These are phyloP conservation scores for Xylogone sp. DNA, from an alignment of 2,329 filamentous ascomycete species.

Conservation along the genomic window DNA sequence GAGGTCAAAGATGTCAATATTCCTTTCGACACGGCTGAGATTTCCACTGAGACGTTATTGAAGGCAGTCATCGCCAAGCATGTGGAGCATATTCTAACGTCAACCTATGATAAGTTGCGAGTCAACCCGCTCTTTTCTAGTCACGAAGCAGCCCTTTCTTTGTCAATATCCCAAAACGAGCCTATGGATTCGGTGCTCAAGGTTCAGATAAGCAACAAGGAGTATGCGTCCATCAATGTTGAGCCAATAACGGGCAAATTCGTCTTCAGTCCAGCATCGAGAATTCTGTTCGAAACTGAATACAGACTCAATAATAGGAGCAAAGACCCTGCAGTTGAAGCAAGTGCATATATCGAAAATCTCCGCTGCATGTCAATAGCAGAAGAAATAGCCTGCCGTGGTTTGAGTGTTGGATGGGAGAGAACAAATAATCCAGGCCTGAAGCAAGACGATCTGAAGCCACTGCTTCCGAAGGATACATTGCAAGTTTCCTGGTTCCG, in stretches of 20 bases:
- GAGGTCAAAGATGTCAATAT: conserved; percentile 69
- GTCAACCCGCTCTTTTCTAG: conserved; percentile 58
- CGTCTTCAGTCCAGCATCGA: conserved; percentile 62
- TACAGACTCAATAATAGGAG: conserved; percentile 56
- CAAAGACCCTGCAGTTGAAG: conserved; percentile 54
- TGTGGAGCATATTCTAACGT: conserved; percentile 65
- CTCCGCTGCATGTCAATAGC: conserved; percentile 59
- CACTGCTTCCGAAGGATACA: conserved; percentile 56
- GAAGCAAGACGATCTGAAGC: conserved; percentile 51
- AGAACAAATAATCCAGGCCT: conserved; percentile 35
- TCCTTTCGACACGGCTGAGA: conserved; percentile 57
- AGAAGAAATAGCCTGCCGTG: conserved; percentile 57
- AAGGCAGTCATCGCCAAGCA: conserved; percentile 73
- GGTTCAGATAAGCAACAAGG: conserved; percentile 64
- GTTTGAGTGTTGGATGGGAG: conserved; percentile 63
- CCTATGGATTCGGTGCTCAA: conserved; percentile 65
- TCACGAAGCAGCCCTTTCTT: conserved; percentile 52
- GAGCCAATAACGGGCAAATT: conserved; percentile 78
- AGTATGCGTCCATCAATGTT: conserved; percentile 59
- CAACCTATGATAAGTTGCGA: conserved; percentile 58
- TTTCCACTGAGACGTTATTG: conserved; percentile 74
- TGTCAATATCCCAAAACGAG: conserved; percentile 55
- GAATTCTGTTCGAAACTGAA: conserved; percentile 55
- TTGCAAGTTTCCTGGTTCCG: conserved; percentile 66
- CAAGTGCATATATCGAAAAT: conserved; percentile 52